Percentiles rank a stretch among this genome's conserved stretches.
phyloP scores from a whole-genome alignment of 2,329 filamentous ascomycete species.

The Periconia macrospinosa region DNA sequence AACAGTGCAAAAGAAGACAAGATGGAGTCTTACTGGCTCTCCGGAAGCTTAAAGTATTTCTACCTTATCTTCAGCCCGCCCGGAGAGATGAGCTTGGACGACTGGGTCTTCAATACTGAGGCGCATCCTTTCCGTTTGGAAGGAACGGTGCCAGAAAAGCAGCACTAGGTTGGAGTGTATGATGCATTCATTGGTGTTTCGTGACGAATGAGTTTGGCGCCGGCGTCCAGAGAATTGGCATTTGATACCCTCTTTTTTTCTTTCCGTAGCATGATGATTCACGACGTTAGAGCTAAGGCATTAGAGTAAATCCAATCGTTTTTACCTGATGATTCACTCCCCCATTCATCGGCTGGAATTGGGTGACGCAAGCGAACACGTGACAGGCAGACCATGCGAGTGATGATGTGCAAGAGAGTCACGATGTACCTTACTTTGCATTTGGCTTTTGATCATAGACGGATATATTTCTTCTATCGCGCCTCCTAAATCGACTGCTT shows the following conservation, averaged over 20 bases:
- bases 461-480: too few relatives aligned
- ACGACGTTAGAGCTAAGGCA: not conserved
- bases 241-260: slow-evolving; percentile 2
- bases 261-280: not conserved
- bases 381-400: not conserved
- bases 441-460: too few relatives aligned
- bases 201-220: not conserved
- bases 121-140: slow-evolving; percentile 40
- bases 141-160: not conserved
- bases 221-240: not conserved
- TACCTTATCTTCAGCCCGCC: slow-evolving; percentile 63
- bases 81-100: slow-evolving; percentile 60
- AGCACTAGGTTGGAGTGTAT: not conserved
- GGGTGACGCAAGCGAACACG: not conserved
- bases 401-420: too few relatives aligned
- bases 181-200: not conserved
- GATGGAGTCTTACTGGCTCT: slow-evolving; percentile 75
- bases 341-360: too few relatives aligned
- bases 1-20: slow-evolving; percentile 52
- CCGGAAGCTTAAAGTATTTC: slow-evolving; percentile 67
- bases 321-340: too few relatives aligned
- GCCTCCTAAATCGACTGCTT: too few relatives aligned
- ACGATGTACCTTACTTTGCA: too few relatives aligned
- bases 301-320: too few relatives aligned
- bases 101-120: slow-evolving; percentile 60